Percentiles rank a stretch among this genome's conserved stretches.
phyloP scores from a whole-genome alignment of 257 asterid genomes.

The Ophiorrhiza pumila region DNA sequence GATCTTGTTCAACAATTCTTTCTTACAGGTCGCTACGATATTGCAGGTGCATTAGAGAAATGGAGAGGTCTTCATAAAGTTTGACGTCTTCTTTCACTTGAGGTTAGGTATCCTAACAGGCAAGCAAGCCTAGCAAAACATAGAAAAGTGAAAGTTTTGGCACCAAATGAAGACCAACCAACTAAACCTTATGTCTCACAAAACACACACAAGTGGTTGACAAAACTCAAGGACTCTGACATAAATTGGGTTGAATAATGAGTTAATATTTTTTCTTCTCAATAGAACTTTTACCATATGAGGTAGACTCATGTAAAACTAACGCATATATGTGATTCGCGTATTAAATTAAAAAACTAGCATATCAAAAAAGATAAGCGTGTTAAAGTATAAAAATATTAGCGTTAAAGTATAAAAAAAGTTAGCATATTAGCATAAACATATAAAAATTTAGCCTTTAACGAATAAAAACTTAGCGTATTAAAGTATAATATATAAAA shows the following conservation, averaged over 20 bases:
- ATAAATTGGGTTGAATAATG: slow-evolving; percentile 70
- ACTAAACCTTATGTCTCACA: slow-evolving; percentile 51
- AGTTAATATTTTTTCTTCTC: no score
- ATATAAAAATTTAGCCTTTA: no score
- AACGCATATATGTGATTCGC: no score
- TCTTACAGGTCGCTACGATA: slow-evolving; percentile 70
- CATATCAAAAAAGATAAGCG: no score
- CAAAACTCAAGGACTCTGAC: slow-evolving; percentile 68
- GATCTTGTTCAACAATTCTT: not conserved
- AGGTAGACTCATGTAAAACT: no score
- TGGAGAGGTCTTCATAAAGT: slow-evolving; percentile 99
- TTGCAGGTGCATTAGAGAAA: slow-evolving; percentile 92
- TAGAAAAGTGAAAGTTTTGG: slow-evolving; percentile 39
- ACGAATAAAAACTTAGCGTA: no score
- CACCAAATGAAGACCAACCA: slow-evolving; percentile 31
- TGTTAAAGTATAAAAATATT: no score
- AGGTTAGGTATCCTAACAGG: slow-evolving; percentile 77
- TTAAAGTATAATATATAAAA: no score
- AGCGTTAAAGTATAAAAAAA: no score
- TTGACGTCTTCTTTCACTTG: slow-evolving; percentile 74
- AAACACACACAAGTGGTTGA: slow-evolving; percentile 62
- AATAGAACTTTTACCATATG: no score
- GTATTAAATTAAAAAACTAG: no score
- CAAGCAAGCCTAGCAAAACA: slow-evolving; percentile 51
- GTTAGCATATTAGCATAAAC: no score